Evolutionary conservation across 257 asterid species (phyloP), one percentile per base, ranked within the genome.

Genomic region (Scutellaria barbata): DNA sequence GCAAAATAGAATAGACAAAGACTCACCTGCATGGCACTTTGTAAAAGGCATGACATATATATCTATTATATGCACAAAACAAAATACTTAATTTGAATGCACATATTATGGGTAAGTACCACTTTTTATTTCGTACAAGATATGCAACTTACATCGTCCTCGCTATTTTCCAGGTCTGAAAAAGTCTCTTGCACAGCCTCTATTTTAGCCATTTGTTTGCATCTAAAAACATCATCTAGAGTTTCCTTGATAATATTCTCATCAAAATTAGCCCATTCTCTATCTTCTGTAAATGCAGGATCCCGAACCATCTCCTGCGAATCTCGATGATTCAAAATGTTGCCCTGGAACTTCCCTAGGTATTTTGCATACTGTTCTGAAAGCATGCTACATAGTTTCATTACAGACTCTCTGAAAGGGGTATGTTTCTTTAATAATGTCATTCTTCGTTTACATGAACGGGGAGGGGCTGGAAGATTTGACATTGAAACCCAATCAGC

Each of bases 401-500:
- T 80, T 62, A 88, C 63, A 64, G 96, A 82, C 79, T 84, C 83
- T 78, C 96, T 88, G 71, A 85, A 91, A 68, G 82, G 81, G 55
- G 7, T 5, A 75, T 56, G 77, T 50, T 73, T 72, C 39, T 89
- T 94, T 74, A 94, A 78, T 56, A 73, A 9, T 41, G 97, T 64
- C 91, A 94, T 91, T 88, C 99, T 89, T 82, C 99, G 82, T 84
- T 78, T 88, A 84, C 99, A 88, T 82, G 85, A 64, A 59, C 76
- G 79, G 68, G 92, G 96, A 57, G 95, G 84, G 14, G 95, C 97
- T 18, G 99, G 99, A 59, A 94, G 96, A 84, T 85, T 85, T 67
- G 80, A 66, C 76, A 94, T 80, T 12, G 95, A 80, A 70, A 66
- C 74, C 97, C 97, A 94, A 76, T 85, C 85, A 50, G 81, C 84